Base-by-base conservation (phyloP, 805 yeast species). In the Ogataea glucozyma region DNA sequence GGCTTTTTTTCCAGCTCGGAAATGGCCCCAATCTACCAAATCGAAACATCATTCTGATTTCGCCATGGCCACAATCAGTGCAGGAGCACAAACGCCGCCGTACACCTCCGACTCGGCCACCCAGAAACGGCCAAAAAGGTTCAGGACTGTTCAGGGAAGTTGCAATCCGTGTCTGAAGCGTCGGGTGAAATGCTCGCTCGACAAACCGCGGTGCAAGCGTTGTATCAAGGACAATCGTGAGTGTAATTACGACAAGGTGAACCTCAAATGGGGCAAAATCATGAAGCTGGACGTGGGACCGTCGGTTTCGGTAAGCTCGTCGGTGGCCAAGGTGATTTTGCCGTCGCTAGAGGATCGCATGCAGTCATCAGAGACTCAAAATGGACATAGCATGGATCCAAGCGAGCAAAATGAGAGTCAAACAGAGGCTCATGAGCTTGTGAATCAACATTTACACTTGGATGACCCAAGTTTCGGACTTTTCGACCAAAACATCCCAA, bases 131-230 rank as follows among this genome's bases (percentile, higher is more conserved):
- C 48, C 50, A 4, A 57, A 53, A 31, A 44, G 63, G 31, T 27
- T 52, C n/a, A 46, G 64, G 34, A 53, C 58, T 0, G 62, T 58
- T 4, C 51, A 48, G 31, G 61, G 63, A 1, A 51, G 59, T 18
- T 74, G 80, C 51, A 69, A 76, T 71, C 70, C 72, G 12, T 74
- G 80, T 47, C 61, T 75, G 24, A 50, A 61, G n/a, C 60, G 75
- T 11, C 69, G 74, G 40, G 74, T 75, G 51, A 73, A 72, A 51
- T 75, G 80, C 53, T 75, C 73, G 38, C 57, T 72, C 12, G 55
- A 53, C 9, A 61, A 63, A 38, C 79, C 78, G 3, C 38, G 34
- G 11, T 73, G 79, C 46, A 44, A 49, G 23, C 61, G 78, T 38
- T 75, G 80, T 54, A 36, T 26, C 3, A 61, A 60, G 33, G 69